Percentiles rank a stretch among this genome's conserved stretches.
Conservation (phyloP, 768 basidiomycete species). For the Russula sp. region DNA sequence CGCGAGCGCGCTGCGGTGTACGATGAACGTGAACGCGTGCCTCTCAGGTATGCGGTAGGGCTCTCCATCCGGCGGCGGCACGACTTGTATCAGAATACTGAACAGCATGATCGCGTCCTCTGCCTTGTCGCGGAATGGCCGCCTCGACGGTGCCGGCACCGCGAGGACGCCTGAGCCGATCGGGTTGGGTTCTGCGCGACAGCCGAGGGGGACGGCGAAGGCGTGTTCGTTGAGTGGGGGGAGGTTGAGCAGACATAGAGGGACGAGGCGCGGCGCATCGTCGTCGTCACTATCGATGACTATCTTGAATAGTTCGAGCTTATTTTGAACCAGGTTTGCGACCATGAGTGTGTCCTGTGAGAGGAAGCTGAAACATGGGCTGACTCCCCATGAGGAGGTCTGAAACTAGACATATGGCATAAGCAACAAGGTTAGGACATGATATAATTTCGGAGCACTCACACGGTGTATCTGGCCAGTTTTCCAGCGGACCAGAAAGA, state of each 20-base stretch:
- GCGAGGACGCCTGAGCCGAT: background rate
- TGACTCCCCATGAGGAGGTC: constrained; percentile 12
- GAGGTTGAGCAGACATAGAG: constrained; percentile 21
- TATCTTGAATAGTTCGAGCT: constrained; percentile 23
- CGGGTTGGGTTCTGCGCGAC: constrained; percentile 28
- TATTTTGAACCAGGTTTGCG: constrained; percentile 22
- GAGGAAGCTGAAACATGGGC: constrained; percentile 26
- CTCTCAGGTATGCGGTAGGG: constrained; percentile 10
- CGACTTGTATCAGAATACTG: constrained; percentile 19
- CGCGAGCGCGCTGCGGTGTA: constrained; percentile 24
- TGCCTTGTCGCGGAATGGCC: constrained; percentile 24
- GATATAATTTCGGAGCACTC: constrained; percentile 11
- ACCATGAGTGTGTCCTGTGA: constrained; percentile 24
- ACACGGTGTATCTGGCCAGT: constrained; percentile 22
- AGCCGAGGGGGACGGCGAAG: constrained; percentile 23
- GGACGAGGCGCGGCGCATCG: background rate
- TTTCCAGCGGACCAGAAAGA: constrained; percentile 27
- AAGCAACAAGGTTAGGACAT: background rate
- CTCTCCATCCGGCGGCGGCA: background rate
- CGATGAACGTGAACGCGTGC: constrained; percentile 23
- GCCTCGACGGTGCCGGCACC: background rate
- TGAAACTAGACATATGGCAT: constrained; percentile 7
- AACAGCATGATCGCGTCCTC: constrained; percentile 25
- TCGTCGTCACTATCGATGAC: constrained; percentile 6
- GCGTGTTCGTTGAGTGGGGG: constrained; percentile 16